phyloP scores from a whole-genome alignment of 192 early-diverging fungal genomes.

The Backusella psychrophila region DNA sequence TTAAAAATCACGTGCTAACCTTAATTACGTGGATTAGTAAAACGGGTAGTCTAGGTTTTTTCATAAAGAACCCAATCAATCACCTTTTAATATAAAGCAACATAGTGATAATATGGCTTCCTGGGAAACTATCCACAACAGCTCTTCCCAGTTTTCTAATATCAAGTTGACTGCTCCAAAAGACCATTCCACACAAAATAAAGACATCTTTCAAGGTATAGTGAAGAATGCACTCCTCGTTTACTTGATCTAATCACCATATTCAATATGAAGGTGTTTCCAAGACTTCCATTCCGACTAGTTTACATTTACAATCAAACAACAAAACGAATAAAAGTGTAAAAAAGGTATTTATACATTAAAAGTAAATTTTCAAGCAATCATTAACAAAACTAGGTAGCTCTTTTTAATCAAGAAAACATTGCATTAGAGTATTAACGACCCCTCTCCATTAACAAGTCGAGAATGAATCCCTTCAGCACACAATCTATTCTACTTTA shows the following conservation, averaged over 20 bases:
- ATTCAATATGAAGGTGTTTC: neutral
- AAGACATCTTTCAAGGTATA: conserved; percentile 10
- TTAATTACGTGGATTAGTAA: too few relatives aligned
- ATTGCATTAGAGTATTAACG: too few relatives aligned
- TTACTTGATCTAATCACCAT: neutral
- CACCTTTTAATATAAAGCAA: neutral
- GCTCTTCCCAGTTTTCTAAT: neutral
- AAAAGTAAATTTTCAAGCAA: too few relatives aligned
- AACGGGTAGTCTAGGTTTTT: too few relatives aligned
- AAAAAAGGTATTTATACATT: neutral
- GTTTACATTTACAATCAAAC: neutral
- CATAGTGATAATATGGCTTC: neutral
- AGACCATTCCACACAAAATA: neutral
- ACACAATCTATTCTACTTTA: neutral
- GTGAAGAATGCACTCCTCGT: neutral
- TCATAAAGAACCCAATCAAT: too few relatives aligned
- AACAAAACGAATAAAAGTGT: neutral
- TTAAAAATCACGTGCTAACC: too few relatives aligned
- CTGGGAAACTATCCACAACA: conserved; percentile 10
- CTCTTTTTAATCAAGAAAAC: too few relatives aligned
- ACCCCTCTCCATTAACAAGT: neutral
- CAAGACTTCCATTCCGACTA: neutral
- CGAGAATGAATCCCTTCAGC: neutral
- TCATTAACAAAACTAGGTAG: too few relatives aligned
- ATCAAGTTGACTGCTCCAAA: neutral